These are phyloP conservation scores for Colletotrichum siamense DNA, from an alignment of 2,329 filamentous ascomycete species.

Conservation along the genomic window DNA sequence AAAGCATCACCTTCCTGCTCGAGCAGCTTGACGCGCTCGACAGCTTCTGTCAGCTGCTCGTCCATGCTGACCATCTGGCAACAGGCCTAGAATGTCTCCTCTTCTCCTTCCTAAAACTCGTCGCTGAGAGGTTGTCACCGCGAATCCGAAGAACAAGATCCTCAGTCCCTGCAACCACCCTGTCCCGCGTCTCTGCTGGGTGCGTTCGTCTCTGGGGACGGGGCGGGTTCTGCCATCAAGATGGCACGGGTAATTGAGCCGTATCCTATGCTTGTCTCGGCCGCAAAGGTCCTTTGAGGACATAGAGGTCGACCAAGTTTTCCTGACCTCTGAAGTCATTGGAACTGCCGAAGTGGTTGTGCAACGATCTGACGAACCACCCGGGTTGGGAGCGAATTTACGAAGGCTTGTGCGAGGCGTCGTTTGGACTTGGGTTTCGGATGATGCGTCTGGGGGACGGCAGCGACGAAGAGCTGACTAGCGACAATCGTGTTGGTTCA, in stretches of 20 bases:
- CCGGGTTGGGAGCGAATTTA: not conserved
- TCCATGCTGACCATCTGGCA: slow-evolving; percentile 69
- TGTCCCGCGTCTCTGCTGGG: not conserved
- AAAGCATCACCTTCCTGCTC: slow-evolving; percentile 75
- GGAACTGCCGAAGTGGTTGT: not conserved
- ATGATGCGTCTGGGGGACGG: not conserved
- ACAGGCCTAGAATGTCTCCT: slow-evolving; percentile 69
- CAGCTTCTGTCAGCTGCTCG: slow-evolving; percentile 69
- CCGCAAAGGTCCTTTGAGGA: not conserved
- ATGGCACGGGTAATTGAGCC: not conserved
- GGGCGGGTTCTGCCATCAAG: not conserved
- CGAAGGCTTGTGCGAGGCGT: not conserved
- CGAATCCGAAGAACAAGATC: not conserved
- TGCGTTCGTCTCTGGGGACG: not conserved
- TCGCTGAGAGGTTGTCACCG: not conserved
- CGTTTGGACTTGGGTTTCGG: not conserved
- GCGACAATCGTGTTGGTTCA: not conserved
- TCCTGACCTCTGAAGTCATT: not conserved
- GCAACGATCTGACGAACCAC: too few species aligned
- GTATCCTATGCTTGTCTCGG: not conserved
- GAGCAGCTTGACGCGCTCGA: slow-evolving; percentile 66
- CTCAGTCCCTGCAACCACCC: not conserved
- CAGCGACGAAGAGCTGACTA: not conserved
- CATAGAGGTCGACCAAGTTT: not conserved
- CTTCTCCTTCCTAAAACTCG: not conserved